Percentiles rank a stretch among this genome's conserved stretches.
Conservation (phyloP, 805 yeast species). For the Cyberlindnera mrakii region DNA sequence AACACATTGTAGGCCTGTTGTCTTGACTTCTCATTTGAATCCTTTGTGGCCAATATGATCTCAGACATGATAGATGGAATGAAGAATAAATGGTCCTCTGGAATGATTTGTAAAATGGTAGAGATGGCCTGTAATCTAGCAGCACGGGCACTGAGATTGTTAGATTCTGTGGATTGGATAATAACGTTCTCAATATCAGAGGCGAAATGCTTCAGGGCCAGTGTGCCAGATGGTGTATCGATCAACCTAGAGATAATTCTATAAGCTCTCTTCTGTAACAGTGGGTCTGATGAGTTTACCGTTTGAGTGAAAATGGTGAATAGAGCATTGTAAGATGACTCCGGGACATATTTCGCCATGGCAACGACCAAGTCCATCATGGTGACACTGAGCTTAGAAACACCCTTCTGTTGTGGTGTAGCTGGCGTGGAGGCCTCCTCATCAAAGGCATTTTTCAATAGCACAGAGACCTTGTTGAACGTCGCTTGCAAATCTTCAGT, state of each 20-base stretch:
- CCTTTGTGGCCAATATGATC: conserved; percentile 85
- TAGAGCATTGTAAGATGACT: conserved; percentile 61
- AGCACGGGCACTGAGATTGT: conserved; percentile 72
- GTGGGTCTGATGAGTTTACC: conserved; percentile 50
- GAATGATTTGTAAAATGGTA: conserved; percentile 54
- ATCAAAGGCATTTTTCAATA: conserved; percentile 70
- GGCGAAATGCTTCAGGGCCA: conserved; percentile 46
- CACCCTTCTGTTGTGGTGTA: conserved; percentile 27
- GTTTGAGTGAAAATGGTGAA: conserved; percentile 74
- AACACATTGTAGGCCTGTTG: conserved; percentile 70
- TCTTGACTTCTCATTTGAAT: conserved; percentile 87
- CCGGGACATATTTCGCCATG: conserved; percentile 80
- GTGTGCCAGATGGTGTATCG: conserved; percentile 61
- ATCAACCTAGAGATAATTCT: conserved; percentile 65
- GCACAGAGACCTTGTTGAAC: conserved; percentile 78
- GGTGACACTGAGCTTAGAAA: conserved; percentile 60
- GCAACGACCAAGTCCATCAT: conserved; percentile 88
- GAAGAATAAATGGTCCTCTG: conserved; percentile 60
- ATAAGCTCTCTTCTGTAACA: conserved; percentile 85
- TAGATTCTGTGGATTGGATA: conserved; percentile 47
- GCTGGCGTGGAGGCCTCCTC: conserved; percentile 37
- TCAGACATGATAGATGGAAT: conserved; percentile 83
- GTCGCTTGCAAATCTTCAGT: conserved; percentile 63
- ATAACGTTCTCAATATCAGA: conserved; percentile 55
- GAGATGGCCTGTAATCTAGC: conserved; percentile 68